Conservation (phyloP, 2,329 filamentous ascomycete species). For the Pseudogymnoascus sp. region DNA sequence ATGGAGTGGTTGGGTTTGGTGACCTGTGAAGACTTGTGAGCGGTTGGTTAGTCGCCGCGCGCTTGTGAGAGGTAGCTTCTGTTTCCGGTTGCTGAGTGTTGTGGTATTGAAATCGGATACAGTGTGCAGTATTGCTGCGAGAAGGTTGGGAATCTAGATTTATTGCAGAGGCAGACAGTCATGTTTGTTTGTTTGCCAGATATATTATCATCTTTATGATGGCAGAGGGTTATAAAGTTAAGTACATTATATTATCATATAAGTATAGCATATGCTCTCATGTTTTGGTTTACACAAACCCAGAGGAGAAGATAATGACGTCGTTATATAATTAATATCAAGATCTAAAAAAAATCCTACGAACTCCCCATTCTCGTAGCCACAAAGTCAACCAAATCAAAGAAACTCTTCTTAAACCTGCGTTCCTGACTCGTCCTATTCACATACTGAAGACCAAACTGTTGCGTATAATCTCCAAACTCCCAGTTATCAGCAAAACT, state of each 20-base stretch:
- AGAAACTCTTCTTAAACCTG: constrained; percentile 43
- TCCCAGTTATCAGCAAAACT: constrained; percentile 34
- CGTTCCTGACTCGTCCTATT: constrained; percentile 40
- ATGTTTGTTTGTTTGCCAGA: not conserved
- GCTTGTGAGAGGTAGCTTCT: not conserved
- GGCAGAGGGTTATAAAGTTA: not conserved
- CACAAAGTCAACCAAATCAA: constrained; percentile 43
- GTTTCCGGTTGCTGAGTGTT: too few relatives aligned
- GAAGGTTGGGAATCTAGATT: not conserved
- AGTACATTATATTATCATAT: not conserved
- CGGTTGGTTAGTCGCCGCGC: not conserved
- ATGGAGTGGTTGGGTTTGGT: not conserved
- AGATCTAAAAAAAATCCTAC: not conserved
- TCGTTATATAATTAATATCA: not conserved
- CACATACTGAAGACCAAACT: constrained; percentile 45
- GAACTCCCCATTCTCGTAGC: constrained; percentile 18
- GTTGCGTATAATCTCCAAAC: constrained; percentile 30
- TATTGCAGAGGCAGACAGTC: not conserved
- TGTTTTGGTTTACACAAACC: too few relatives aligned
- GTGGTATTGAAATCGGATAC: not conserved
- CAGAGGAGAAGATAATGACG: not conserved
- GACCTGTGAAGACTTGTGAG: not conserved
- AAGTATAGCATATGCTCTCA: not conserved
- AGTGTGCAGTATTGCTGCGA: not conserved
- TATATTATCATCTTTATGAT: not conserved